Percentiles rank a stretch among this genome's conserved stretches.
Conservation (phyloP, 2,329 filamentous ascomycete genomes). For the Xylaria sp. region DNA sequence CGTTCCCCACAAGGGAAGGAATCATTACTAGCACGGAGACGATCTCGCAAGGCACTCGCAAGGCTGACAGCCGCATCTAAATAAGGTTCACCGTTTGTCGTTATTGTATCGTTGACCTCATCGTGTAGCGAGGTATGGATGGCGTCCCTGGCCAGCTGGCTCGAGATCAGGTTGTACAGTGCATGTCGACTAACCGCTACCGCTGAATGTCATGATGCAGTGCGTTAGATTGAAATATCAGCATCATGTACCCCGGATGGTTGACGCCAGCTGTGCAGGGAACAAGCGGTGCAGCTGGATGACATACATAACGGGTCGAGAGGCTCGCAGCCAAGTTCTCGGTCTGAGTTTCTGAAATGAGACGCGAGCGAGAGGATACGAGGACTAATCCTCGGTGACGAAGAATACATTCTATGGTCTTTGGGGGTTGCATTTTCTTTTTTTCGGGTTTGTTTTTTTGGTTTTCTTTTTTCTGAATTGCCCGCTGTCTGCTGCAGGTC, state of each 20-base stretch:
- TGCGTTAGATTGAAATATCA: not conserved
- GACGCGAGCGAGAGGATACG: not conserved
- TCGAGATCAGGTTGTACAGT: too few relatives aligned
- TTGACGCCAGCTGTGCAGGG: constrained; percentile 25
- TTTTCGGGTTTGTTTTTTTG: too few relatives aligned
- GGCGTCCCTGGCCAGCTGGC: too few relatives aligned
- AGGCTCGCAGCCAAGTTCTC: not conserved
- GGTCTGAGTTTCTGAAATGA: not conserved
- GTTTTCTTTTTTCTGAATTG: too few relatives aligned
- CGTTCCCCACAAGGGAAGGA: constrained; percentile 17
- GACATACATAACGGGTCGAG: constrained; percentile 6
- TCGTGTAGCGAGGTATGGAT: not conserved
- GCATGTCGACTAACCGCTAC: constrained; percentile 8
- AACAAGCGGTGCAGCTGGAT: constrained; percentile 3
- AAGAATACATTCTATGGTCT: too few relatives aligned
- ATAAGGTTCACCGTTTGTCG: constrained; percentile 9
- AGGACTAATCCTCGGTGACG: too few relatives aligned
- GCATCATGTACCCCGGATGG: constrained; percentile 5
- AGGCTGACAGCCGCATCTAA: constrained; percentile 30
- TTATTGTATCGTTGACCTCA: constrained; percentile 7
- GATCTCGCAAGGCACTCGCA: constrained; percentile 26
- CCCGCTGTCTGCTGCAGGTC: too few relatives aligned
- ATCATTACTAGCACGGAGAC: constrained; percentile 8
- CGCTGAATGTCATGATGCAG: not conserved
- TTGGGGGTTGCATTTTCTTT: too few relatives aligned